Conservation (phyloP, 2,329 filamentous ascomycete species). For the Aspergillus sojae region DNA sequence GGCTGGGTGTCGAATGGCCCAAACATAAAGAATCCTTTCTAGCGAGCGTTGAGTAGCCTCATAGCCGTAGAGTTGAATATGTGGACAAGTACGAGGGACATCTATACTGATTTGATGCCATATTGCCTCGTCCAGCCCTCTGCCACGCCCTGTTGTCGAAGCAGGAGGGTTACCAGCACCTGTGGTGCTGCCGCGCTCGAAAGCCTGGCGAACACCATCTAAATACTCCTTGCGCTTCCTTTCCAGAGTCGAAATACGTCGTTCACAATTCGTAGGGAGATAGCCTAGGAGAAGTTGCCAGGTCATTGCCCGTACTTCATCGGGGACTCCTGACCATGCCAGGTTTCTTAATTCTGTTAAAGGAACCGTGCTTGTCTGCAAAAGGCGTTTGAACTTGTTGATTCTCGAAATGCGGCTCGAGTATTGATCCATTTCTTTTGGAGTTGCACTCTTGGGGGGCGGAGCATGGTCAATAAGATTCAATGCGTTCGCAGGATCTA, state of each 20-base stretch:
- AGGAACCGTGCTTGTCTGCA: constrained; percentile 89
- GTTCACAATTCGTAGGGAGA: constrained; percentile 92
- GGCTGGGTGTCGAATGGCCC: constrained; percentile 95
- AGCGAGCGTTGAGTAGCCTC: constrained; percentile 93
- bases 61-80: constrained; percentile 91
- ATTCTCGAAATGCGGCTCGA: constrained; percentile 89
- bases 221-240: constrained; percentile 95
- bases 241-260: constrained; percentile 85
- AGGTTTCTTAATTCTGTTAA: constrained; percentile 79
- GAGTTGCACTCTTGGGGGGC: constrained; percentile 69
- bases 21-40: constrained; percentile 93
- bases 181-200: constrained; percentile 56
- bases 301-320: constrained; percentile 97
- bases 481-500: constrained; percentile 84
- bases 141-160: constrained; percentile 57
- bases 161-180: constrained; percentile 45
- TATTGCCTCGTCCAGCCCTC: constrained; percentile 91
- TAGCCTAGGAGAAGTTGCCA: constrained; percentile 97
- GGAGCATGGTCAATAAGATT: constrained; percentile 90
- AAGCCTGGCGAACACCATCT: constrained; percentile 77
- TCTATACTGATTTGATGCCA: constrained; percentile 99
- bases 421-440: constrained; percentile 83
- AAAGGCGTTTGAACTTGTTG: constrained; percentile 96
- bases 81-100: constrained; percentile 92
- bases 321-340: constrained; percentile 92